Base-by-base conservation (phyloP, 805 yeast genomes). In the Cephaloascus fragrans region DNA sequence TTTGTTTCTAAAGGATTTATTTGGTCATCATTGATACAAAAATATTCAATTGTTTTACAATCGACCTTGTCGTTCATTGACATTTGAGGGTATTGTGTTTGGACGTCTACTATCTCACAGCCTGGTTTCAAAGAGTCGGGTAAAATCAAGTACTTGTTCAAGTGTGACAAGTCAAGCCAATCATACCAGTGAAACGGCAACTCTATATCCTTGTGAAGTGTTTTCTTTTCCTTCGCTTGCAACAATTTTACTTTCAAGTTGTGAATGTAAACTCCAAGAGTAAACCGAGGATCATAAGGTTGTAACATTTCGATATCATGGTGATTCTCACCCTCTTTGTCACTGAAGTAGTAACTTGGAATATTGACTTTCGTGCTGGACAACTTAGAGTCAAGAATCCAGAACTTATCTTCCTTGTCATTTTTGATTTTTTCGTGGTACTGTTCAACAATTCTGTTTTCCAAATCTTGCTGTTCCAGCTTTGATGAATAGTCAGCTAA, bases 401-500 rank as follows among this genome's bases (percentile, higher is more conserved):
- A 33, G 35, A 33, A 18, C 19, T 33, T 33, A n/a, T 33, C 35
- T 16, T 33, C 35, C 19, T 17, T 17, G 23, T 33, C 35, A 4
- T 5, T 33, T 9, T 18, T 16, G 23, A 33, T 33, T 18, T 33
- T 33, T 12, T 5, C n/a, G 18, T 31, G 6, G n/a, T n/a, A 31
- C 15, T 31, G n/a, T 9, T 14, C n/a, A 8, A 6, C 8, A 14
- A 31, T 16, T 16, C 5, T 16, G 15, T 6, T 16, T n/a, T 31
- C 33, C 8, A 31, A n/a, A 16, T n/a, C 18, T 6, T 9, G 5
- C 8, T 31, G 8, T 16, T 31, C 33, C n/a, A n/a, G n/a, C n/a
- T n/a, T n/a, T 9, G 15, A 14, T 8, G 18, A 16, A 10, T 14
- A 9, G 29, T 26, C 9, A 14, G 33, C n/a, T 31, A 31, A 16